Conservation (phyloP, 805 yeast species). For the Candida hispaniensis region DNA sequence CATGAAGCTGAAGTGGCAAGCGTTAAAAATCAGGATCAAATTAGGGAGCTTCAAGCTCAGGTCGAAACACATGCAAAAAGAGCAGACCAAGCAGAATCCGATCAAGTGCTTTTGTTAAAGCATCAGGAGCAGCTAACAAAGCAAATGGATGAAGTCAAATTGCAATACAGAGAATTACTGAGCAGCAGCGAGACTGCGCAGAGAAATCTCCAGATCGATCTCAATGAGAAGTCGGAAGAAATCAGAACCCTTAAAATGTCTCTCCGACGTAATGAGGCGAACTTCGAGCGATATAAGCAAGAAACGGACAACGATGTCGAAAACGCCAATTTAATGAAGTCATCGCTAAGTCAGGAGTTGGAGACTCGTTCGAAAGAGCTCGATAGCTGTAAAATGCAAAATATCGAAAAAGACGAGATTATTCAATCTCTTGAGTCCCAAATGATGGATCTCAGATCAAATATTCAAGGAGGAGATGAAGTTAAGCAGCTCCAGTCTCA, state of each 20-base stretch:
- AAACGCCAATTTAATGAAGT: constrained; percentile 12
- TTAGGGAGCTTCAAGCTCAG: constrained; percentile 26
- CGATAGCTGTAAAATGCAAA: constrained; percentile 8
- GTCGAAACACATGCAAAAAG: constrained; percentile 27
- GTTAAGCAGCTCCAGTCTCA: constrained; percentile 21
- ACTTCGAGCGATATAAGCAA: constrained; percentile 7
- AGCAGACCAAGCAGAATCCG: constrained; percentile 31
- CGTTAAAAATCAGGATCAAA: constrained; percentile 27
- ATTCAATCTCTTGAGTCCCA: constrained; percentile 11
- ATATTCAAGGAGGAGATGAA: constrained; percentile 17
- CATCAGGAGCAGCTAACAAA: constrained; percentile 28
- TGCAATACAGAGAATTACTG: constrained; percentile 23
- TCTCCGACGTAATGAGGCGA: constrained; percentile 1
- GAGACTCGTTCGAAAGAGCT: constrained; percentile 5
- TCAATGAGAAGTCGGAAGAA: constrained; percentile 6
- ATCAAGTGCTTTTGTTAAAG: constrained; percentile 32
- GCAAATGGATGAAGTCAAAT: constrained; percentile 23
- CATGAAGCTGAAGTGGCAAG: constrained; percentile 33
- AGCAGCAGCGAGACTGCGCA: constrained; percentile 18
- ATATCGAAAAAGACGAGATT: constrained; percentile 19
- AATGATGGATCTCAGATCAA: constrained; percentile 3
- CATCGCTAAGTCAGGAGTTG: constrained; percentile 10
- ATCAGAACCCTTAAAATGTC: constrained; percentile 1
- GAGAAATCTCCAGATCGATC: constrained; percentile 4
- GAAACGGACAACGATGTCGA: constrained; percentile 11